Conservation (phyloP, 192 early-diverging fungal genomes). For the Coemansia sp. region DNA sequence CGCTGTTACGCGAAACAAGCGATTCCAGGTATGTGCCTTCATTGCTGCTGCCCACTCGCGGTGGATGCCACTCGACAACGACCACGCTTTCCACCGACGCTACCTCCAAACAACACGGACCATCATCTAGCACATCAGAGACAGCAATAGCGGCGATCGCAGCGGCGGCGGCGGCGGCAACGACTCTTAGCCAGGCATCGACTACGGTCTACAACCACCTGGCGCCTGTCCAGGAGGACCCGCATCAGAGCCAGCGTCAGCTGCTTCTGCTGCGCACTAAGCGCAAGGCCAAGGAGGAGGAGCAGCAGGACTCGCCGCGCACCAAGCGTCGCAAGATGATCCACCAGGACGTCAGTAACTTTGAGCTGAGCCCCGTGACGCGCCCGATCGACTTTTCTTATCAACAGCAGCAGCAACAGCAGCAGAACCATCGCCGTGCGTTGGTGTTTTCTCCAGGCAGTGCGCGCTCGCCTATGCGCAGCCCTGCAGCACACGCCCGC, state of each 20-base stretch:
- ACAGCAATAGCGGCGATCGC: no score
- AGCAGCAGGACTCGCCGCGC: conserved; percentile 38
- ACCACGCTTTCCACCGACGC: conserved; percentile 5
- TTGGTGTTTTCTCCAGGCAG: neutral
- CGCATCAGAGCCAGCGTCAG: neutral
- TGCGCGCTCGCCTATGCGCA: neutral
- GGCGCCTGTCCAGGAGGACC: conserved; percentile 3
- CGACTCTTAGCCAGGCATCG: conserved; percentile 1
- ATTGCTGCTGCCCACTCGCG: neutral
- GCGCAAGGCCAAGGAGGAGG: conserved; percentile 34
- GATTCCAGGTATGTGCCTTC: neutral
- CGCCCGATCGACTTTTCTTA: neutral
- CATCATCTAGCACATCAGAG: neutral
- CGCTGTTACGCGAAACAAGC: conserved; percentile 16
- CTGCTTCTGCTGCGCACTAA: conserved; percentile 9
- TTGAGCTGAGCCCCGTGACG: conserved; percentile 2
- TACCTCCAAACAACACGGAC: neutral
- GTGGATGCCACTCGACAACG: conserved; percentile 16
- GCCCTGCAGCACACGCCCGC: neutral
- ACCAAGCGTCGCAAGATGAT: conserved; percentile 50
- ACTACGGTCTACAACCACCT: neutral
- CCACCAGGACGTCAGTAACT: conserved; percentile 10
- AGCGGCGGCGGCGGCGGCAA: no score
- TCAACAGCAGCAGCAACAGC: no score
- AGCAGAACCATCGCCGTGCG: neutral